phyloP scores from a whole-genome alignment of 257 asterid genomes.

The Schizonepeta tenuifolia region DNA sequence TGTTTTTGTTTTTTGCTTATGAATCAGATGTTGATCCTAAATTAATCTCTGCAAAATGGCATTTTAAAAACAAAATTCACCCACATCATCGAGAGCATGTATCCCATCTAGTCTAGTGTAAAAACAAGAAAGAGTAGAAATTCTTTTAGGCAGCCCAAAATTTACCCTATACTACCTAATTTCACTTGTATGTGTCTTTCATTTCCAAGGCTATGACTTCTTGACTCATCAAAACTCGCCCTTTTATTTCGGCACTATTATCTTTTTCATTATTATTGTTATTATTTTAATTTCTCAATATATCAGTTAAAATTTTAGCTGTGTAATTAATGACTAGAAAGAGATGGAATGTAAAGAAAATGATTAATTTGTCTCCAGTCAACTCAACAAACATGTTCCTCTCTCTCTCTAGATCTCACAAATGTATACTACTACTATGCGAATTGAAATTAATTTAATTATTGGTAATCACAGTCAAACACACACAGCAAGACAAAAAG shows the following conservation, averaged over 20 bases:
- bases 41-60: constrained; percentile 41
- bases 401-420: background rate
- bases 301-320: too few relatives aligned
- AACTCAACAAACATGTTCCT: constrained; percentile 44
- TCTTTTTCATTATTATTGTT: background rate
- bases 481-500: constrained; percentile 52
- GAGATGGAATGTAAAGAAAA: background rate
- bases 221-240: constrained; percentile 32
- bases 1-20: constrained; percentile 23
- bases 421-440: background rate
- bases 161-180: constrained; percentile 28
- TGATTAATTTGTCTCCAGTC: constrained; percentile 39
- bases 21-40: constrained; percentile 54
- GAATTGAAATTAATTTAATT: too few relatives aligned
- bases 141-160: background rate
- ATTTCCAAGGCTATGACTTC: constrained; percentile 52
- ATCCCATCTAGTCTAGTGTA: constrained; percentile 32
- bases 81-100: background rate
- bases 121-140: constrained; percentile 26
- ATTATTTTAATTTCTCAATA: too few relatives aligned
- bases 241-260: background rate
- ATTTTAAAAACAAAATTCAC: constrained; percentile 8
- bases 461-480: constrained; percentile 45
- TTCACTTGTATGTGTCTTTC: constrained; percentile 31
- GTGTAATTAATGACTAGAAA: background rate